Conservation (phyloP, 2,329 filamentous ascomycete genomes). For the Diplodia sapinea region DNA sequence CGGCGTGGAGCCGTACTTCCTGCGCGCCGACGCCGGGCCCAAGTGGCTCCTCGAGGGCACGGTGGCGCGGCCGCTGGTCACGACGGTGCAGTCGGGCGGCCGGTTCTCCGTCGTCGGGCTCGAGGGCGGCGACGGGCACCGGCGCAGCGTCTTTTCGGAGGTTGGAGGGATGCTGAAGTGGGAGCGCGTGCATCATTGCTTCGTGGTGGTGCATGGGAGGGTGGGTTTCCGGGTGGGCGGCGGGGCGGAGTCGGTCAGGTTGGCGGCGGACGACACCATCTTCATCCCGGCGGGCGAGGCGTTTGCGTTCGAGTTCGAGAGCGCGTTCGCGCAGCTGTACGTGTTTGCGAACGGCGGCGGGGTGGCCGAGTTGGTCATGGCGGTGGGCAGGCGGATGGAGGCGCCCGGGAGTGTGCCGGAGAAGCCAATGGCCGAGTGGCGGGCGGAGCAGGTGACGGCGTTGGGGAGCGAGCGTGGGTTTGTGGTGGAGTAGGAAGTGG, state of each 20-base stretch:
- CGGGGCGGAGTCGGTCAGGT: background rate
- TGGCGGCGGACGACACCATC: background rate
- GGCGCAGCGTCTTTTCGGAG: background rate
- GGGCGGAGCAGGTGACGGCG: background rate
- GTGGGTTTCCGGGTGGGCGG: background rate
- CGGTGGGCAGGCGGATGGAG: slow-evolving; percentile 6
- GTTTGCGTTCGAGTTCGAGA: slow-evolving; percentile 10
- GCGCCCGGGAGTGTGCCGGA: slow-evolving; percentile 11
- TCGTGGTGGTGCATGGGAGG: slow-evolving; percentile 3
- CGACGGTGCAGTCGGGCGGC: slow-evolving; percentile 54
- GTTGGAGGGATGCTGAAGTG: background rate
- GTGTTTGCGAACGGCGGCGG: slow-evolving; percentile 4
- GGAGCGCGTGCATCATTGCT: slow-evolving; percentile 2
- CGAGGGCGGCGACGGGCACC: slow-evolving; percentile 43
- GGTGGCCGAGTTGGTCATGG: slow-evolving; percentile 6
- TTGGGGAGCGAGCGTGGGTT: slow-evolving; percentile 2
- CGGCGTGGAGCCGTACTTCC: slow-evolving; percentile 55
- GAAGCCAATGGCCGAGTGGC: slow-evolving; percentile 9
- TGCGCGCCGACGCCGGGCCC: slow-evolving; percentile 58
- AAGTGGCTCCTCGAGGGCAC: slow-evolving; percentile 55
- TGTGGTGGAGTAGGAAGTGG: background rate
- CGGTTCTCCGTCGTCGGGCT: slow-evolving; percentile 62
- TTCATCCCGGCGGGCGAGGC: slow-evolving; percentile 6
- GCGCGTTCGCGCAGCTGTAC: slow-evolving; percentile 17
- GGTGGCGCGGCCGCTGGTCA: slow-evolving; percentile 57